phyloP scores from a whole-genome alignment of 306 rosid genomes.

The Argentina anserina region DNA sequence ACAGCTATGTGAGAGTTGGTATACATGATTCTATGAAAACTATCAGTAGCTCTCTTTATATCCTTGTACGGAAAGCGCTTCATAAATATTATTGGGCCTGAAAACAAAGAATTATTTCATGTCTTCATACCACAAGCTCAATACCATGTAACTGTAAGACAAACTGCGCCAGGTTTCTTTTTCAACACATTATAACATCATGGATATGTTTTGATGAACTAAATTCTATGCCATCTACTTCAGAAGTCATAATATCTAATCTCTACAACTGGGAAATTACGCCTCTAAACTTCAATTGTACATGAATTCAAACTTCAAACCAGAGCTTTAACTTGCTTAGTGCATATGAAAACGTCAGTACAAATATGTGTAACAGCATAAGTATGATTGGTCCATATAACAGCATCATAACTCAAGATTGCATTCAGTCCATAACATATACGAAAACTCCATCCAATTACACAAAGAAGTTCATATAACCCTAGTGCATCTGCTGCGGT shows the following conservation, averaged over 20 bases:
- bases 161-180: background rate
- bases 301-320: background rate
- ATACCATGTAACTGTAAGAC: background rate
- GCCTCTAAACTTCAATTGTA: background rate
- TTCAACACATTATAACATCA: background rate
- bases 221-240: background rate
- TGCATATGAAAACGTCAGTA: too few relatives aligned
- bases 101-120: conserved; percentile 9
- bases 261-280: background rate
- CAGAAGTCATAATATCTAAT: background rate
- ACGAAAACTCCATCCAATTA: background rate
- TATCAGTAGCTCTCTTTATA: conserved; percentile 67
- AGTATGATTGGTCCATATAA: background rate
- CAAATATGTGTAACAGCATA: background rate
- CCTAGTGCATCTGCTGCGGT: background rate
- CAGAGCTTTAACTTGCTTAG: background rate
- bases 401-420: background rate
- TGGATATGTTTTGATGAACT: background rate
- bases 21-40: conserved; percentile 58
- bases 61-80: conserved; percentile 64
- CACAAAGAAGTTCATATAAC: background rate
- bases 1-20: conserved; percentile 57
- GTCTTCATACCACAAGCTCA: background rate
- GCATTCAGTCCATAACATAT: background rate
- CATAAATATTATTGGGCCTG: conserved; percentile 55